Conservation (phyloP, 2,329 filamentous ascomycete genomes). For the Cordyceps pruinosa region DNA sequence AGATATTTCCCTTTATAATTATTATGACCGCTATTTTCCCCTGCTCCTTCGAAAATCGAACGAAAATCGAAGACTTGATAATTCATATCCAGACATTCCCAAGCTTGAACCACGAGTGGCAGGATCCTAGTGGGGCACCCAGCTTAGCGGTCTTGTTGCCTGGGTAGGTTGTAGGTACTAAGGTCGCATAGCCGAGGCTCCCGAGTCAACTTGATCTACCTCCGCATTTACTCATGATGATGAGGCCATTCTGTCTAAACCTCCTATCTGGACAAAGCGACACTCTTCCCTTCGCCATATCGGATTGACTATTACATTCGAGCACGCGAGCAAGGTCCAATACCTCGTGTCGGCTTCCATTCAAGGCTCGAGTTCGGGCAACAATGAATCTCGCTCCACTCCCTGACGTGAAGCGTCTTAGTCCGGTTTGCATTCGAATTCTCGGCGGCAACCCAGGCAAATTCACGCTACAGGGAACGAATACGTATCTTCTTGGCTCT, state of each 20-base stretch:
- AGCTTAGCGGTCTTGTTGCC: too few relatives aligned
- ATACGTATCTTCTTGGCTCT: conserved; percentile 86
- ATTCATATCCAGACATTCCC: too few relatives aligned
- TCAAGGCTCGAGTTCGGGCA: not conserved
- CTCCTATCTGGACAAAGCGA: not conserved
- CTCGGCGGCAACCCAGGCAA: conserved; percentile 88
- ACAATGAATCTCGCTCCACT: conserved; percentile 49
- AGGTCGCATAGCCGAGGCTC: not conserved
- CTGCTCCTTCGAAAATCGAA: too few relatives aligned
- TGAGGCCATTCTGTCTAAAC: not conserved
- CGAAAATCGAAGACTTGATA: too few relatives aligned
- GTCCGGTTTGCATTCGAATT: conserved; percentile 71
- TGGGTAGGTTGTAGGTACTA: too few relatives aligned
- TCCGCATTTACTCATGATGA: not conserved
- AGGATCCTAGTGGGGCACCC: too few relatives aligned
- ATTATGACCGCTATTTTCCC: too few relatives aligned
- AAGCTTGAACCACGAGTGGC: too few relatives aligned
- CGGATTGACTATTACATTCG: not conserved
- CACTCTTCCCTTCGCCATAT: not conserved
- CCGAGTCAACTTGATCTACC: not conserved
- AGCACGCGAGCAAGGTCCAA: not conserved
- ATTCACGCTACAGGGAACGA: conserved; percentile 71
- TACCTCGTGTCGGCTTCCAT: not conserved
- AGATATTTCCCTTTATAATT: too few relatives aligned
- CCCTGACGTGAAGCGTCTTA: conserved; percentile 69